Conservation (phyloP, 805 yeast species). For the Suhomyces pyralidae region DNA sequence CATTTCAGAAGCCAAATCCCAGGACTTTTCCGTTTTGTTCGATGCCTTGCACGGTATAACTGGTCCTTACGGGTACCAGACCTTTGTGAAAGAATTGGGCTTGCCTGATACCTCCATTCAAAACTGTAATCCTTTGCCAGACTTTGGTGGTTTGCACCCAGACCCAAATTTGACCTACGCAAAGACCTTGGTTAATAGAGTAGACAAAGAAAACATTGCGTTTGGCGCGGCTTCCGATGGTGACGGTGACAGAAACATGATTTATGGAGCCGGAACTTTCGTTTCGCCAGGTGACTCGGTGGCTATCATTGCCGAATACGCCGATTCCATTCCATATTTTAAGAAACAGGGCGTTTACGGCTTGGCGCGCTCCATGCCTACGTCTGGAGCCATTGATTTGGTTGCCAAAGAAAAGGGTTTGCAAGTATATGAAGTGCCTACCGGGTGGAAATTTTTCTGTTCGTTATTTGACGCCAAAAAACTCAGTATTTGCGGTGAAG, state of each 20-base stretch:
- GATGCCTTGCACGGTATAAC: constrained; percentile 95
- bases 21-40: constrained; percentile 69
- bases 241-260: constrained; percentile 98
- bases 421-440: constrained; percentile 88
- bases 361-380: constrained; percentile 96
- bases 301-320: constrained; percentile 94
- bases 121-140: constrained; percentile 76
- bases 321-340: constrained; percentile 88
- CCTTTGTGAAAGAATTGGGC: constrained; percentile 83
- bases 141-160: constrained; percentile 97
- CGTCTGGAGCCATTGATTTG: constrained; percentile 87
- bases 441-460: constrained; percentile 99
- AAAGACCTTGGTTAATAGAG: constrained; percentile 75
- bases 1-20: constrained; percentile 46
- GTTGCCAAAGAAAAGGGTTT: constrained; percentile 80
- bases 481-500: constrained; percentile 96
- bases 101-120: constrained; percentile 69
- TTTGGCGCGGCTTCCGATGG: constrained; percentile 99
- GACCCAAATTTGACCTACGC: constrained; percentile 98
- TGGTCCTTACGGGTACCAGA: constrained; percentile 88
- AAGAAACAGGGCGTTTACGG: constrained; percentile 82
- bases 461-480: constrained; percentile 90
- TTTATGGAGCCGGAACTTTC: constrained; percentile 90
- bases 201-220: constrained; percentile 76
- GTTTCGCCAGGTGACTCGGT: constrained; percentile 99